A percentile compares a stretch with the other conserved stretches of the same genome.
Evolutionary conservation across 164 flowering plant genomes (phyloP).

Genomic region (Malania oleifera): DNA sequence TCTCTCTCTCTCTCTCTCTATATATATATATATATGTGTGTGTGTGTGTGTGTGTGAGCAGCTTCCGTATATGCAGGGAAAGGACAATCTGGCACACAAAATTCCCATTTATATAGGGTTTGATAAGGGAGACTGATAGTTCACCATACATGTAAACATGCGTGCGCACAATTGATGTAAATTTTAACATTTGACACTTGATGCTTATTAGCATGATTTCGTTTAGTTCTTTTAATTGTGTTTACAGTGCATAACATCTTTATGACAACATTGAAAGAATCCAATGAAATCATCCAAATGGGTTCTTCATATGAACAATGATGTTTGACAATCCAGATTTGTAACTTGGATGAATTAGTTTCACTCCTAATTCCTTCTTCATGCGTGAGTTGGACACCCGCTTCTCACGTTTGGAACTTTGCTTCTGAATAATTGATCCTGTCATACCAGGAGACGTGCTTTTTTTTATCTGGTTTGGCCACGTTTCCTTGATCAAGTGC

Average conservation of each 20-base stretch:
- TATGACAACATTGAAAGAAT: neutral
- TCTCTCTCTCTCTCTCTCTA: no score
- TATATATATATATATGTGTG: no score
- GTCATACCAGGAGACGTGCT: neutral
- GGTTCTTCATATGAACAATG: slow-evolving; percentile 34
- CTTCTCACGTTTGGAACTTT: slow-evolving; percentile 40
- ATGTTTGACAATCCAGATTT: slow-evolving; percentile 66
- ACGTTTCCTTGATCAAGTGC: slow-evolving; percentile 44
- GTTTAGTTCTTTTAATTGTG: no score
- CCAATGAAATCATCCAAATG: slow-evolving; percentile 1
- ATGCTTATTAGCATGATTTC: no score
- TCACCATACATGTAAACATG: no score
- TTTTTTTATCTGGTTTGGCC: slow-evolving; percentile 40
- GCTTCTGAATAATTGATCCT: slow-evolving; percentile 3
- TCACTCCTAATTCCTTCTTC: slow-evolving; percentile 69
- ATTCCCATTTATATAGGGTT: no score
- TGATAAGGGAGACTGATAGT: no score
- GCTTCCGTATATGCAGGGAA: no score
- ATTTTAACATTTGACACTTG: no score
- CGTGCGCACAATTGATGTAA: no score
- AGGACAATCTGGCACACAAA: no score
- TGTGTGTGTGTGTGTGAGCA: no score
- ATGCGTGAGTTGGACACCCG: slow-evolving; percentile 66
- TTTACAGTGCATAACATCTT: neutral
- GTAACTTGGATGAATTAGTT: slow-evolving; percentile 65